Evolutionary conservation across 169 alveolate species (phyloP).

Genomic region (Perkinsus olseni): DNA sequence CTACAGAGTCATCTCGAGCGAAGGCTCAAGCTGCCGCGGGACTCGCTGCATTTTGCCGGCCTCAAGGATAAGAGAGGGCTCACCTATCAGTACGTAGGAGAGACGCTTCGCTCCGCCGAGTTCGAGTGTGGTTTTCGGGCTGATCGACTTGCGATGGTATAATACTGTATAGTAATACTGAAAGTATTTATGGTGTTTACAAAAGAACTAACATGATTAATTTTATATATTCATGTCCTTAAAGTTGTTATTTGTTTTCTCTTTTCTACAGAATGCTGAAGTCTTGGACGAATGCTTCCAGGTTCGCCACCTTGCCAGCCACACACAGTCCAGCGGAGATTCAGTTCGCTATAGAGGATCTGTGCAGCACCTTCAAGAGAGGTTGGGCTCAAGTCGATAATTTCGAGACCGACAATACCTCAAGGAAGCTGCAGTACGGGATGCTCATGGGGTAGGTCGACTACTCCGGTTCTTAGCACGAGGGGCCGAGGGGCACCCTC

Average conservation of each 20-base stretch:
- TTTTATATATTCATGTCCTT: no score
- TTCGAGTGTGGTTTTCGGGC: no score
- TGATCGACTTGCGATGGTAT: no score
- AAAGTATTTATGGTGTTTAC: no score
- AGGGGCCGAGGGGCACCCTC: not conserved
- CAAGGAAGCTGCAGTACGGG: not conserved
- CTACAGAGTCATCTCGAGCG: not conserved
- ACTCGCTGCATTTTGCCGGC: not conserved
- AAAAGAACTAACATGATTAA: no score
- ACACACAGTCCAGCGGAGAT: not conserved
- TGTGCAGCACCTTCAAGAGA: not conserved
- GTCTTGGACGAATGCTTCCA: no score
- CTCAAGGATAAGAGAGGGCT: not conserved
- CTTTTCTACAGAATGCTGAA: no score
- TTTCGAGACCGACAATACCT: not conserved
- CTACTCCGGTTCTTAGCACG: not conserved
- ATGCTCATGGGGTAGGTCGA: not conserved
- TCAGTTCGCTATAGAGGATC: not conserved
- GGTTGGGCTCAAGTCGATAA: not conserved
- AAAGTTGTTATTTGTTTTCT: no score
- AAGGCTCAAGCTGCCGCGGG: not conserved
- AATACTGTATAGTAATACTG: no score
- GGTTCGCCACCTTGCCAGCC: not conserved
- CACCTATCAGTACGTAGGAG: not conserved
- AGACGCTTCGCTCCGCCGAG: no score